Percentiles rank a stretch among this genome's conserved stretches.
phyloP scores from a whole-genome alignment of 768 basidiomycete genomes.

The Termitomyces heimii region DNA sequence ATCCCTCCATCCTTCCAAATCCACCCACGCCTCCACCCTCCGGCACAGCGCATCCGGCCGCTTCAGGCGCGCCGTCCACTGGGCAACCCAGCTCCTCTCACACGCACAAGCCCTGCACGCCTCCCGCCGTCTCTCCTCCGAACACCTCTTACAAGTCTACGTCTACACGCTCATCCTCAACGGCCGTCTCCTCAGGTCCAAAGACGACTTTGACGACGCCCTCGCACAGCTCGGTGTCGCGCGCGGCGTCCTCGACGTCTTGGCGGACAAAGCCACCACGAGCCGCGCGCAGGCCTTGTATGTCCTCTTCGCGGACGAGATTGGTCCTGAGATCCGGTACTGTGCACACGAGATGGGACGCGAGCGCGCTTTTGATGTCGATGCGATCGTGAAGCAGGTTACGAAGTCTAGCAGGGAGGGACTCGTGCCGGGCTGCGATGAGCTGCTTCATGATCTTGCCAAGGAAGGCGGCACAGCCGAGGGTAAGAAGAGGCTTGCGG shows the following conservation, averaged over 20 bases:
- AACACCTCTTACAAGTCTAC: constrained; percentile 60
- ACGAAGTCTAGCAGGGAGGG: constrained; percentile 49
- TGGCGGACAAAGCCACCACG: constrained; percentile 57
- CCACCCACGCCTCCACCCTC: constrained; percentile 46
- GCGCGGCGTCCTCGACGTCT: constrained; percentile 61
- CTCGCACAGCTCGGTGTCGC: constrained; percentile 76
- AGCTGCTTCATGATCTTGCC: constrained; percentile 45
- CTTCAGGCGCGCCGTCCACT: constrained; percentile 73
- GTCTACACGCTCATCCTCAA: constrained; percentile 77
- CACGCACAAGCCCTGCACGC: constrained; percentile 62
- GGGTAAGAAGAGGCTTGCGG: constrained; percentile 49
- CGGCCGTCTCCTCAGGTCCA: constrained; percentile 76
- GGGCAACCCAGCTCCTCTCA: constrained; percentile 73
- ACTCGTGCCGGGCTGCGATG: constrained; percentile 60
- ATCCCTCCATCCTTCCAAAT: constrained; percentile 45
- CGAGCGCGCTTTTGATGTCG: constrained; percentile 75
- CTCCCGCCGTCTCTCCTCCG: constrained; percentile 44
- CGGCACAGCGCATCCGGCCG: constrained; percentile 74
- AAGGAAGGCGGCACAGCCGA: constrained; percentile 32
- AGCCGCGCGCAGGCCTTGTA: constrained; percentile 87
- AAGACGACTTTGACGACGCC: constrained; percentile 70
- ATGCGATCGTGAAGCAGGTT: constrained; percentile 63
- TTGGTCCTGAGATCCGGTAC: constrained; percentile 88
- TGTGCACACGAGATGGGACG: constrained; percentile 86
- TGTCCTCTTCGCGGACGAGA: constrained; percentile 75